These are phyloP conservation scores for Ilex paraguariensis DNA, from an alignment of 305 asterid species.

Conservation along the genomic window DNA sequence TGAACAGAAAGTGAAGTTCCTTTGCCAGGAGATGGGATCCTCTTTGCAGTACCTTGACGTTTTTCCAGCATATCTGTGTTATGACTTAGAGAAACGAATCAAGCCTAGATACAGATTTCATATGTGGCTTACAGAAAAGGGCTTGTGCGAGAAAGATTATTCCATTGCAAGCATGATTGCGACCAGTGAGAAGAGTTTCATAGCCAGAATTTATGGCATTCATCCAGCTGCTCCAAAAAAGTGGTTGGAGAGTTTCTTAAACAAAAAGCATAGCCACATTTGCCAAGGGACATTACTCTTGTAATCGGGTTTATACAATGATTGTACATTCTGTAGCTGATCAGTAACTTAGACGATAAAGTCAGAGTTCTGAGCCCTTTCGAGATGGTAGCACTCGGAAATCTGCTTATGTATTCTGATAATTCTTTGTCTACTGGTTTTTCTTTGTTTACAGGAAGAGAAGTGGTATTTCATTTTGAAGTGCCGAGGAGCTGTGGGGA, in stretches of 20 bases:
- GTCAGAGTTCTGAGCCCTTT: too few species aligned
- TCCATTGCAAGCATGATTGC: slow-evolving; percentile 53
- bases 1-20: slow-evolving; percentile 41
- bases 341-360: too few species aligned
- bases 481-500: too few species aligned
- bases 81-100: slow-evolving; percentile 55
- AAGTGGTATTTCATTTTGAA: too few species aligned
- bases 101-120: slow-evolving; percentile 58
- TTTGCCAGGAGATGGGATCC: slow-evolving; percentile 44
- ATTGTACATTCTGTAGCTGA: too few species aligned
- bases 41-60: slow-evolving; percentile 42
- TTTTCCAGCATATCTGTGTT: slow-evolving; percentile 62
- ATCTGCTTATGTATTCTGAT: too few species aligned
- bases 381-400: too few species aligned
- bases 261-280: not conserved
- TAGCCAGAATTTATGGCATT: slow-evolving; percentile 43
- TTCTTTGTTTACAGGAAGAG: too few species aligned
- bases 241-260: slow-evolving; percentile 33
- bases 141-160: slow-evolving; percentile 35
- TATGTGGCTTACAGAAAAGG: slow-evolving; percentile 50
- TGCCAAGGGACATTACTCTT: not conserved
- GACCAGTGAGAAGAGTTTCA: slow-evolving; percentile 47
- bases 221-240: slow-evolving; percentile 37
- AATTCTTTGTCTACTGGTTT: too few species aligned
- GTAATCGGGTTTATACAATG: too few species aligned